Percentiles rank a stretch among this genome's conserved stretches.
phyloP scores from a whole-genome alignment of 805 yeast genomes.

The Wickerhamiella domercqiae region DNA sequence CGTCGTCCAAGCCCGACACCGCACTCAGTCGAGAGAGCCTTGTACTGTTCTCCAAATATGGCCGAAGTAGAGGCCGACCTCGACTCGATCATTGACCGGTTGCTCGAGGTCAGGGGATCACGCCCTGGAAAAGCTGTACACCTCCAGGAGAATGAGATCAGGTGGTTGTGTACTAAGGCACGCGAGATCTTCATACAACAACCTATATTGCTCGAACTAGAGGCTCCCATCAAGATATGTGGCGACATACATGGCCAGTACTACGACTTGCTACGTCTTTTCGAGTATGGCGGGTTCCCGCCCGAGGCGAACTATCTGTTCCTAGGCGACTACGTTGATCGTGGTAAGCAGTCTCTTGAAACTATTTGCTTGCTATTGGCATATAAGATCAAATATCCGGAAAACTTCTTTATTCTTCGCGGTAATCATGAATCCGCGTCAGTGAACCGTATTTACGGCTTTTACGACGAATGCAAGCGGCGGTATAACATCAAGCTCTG shows the following conservation, averaged over 20 bases:
- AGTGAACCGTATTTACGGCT: conserved; percentile 93
- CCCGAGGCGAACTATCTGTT: conserved; percentile 95
- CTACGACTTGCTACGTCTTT: conserved; percentile 84
- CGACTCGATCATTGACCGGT: conserved; percentile 92
- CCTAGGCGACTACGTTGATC: conserved; percentile 94
- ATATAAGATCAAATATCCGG: conserved; percentile 95
- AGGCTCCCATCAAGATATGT: conserved; percentile 88
- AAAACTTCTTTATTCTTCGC: conserved; percentile 88
- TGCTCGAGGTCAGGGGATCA: conserved; percentile 93
- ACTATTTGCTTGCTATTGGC: conserved; percentile 89
- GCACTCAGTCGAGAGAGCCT: no score
- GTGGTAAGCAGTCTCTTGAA: conserved; percentile 95
- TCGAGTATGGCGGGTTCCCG: conserved; percentile 98
- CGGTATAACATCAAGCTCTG: conserved; percentile 95
- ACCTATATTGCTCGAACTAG: conserved; percentile 86
- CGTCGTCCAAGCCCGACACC: no score
- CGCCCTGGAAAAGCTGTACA: conserved; percentile 97
- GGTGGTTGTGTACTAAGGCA: conserved; percentile 91
- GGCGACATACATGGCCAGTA: conserved; percentile 99
- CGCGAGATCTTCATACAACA: conserved; percentile 96
- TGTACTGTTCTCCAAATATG: no score
- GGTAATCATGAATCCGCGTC: conserved; percentile 99
- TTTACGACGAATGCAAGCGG: conserved; percentile 93
- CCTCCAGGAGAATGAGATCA: conserved; percentile 82
- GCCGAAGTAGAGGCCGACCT: conserved; percentile 68